Base-by-base conservation (phyloP, 169 alveolate species). In the Neospora caninum region DNA sequence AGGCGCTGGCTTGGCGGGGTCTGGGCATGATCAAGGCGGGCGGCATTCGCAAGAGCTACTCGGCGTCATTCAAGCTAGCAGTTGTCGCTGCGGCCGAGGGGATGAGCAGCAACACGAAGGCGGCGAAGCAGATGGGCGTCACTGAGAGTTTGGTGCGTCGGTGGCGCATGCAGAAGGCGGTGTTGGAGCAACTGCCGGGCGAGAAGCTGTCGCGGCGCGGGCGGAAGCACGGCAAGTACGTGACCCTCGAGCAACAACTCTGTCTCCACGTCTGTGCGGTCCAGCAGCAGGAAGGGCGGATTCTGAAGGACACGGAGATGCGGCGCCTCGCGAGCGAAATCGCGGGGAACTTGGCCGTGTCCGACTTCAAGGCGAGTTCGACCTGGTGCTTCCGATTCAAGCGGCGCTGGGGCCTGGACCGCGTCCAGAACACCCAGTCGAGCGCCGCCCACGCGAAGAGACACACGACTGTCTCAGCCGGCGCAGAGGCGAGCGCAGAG, bases 381-480 rank as follows among this genome's bases (percentile, higher is more conserved):
- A 82, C 89, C 67, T 82, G 89, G 89, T 82, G 89, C 67, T 82
- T 82, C 67, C 89, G 89, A 13, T 82, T 82, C 89, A 82, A 82
- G 64, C 89, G 89, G 6, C 89, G 89, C 53, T 82, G 89, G 89
- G 89, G 89, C 41, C 41, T 82, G 6, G 89, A 82, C 38, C 53
- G 89, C 86, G 86, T 78, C 45, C 86, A 78, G 45, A 38, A n/a
- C 45, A 13, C 45, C 29, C 49, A n/a, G 27, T 43, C 86, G 27
- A 22, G 39, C 9, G 86, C 13, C 29, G 86, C 45, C 10, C 84
- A 1, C 25, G 45, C 84, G 43, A 73, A n/a, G 45, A 10, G 18
- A 43, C 41, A 22, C 49, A 41, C 84, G 42, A 43, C 43, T 6
- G 84, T 7, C 73, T 6, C 25, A 13, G 73, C 31, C 16, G 34